Evolutionary conservation across 176 grass and related monocot species (phyloP).

Genomic region (Rhynchospora breviuscula): DNA sequence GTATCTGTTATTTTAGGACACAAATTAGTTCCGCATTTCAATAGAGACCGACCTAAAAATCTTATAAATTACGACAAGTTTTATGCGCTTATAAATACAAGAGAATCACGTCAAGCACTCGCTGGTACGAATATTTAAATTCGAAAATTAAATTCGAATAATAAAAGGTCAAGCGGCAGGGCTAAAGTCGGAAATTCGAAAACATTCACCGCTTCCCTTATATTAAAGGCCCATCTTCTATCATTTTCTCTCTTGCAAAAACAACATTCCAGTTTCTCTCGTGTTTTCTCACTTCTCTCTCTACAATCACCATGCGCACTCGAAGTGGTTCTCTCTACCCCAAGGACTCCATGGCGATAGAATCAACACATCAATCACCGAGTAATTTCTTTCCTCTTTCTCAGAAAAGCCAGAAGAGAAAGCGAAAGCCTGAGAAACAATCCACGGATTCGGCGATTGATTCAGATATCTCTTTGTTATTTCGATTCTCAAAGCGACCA

Average conservation of each 20-base stretch:
- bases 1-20: too few species aligned
- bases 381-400: background rate
- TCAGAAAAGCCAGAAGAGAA: background rate
- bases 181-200: background rate
- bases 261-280: background rate
- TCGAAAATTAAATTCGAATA: background rate
- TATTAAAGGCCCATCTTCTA: background rate
- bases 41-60: too few species aligned
- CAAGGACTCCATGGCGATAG: background rate
- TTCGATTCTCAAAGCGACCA: background rate
- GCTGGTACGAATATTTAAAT: background rate
- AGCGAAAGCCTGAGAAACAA: background rate
- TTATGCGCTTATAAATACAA: background rate
- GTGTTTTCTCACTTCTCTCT: background rate
- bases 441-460: background rate
- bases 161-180: background rate
- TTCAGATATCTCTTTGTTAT: too few species aligned
- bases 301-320: constrained; percentile 39
- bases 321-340: constrained; percentile 41
- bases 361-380: background rate
- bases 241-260: background rate
- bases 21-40: too few species aligned
- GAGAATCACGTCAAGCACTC: background rate
- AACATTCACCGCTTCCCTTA: background rate
- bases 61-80: too few species aligned